Evolutionary conservation across 176 grass and related monocot genomes (phyloP), one percentile per base, ranked within the genome.

Genomic region (Oryza rufipogon): DNA sequence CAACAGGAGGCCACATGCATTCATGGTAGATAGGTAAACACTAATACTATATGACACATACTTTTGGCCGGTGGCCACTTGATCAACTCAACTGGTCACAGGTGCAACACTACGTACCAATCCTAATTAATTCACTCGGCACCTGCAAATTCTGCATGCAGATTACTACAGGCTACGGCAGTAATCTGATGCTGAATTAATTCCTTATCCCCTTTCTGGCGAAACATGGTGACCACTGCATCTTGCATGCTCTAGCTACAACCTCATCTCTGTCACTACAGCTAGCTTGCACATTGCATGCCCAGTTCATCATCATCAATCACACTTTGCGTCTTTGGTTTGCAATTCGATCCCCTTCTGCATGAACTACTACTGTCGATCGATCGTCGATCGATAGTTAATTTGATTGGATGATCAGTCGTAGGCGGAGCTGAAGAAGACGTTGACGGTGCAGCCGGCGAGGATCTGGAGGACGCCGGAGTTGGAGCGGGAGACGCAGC

Each of bases 401-500:
- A 1, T 85, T 32, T 32, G 30, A 32, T 32, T 32, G 2, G 30
- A 32, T 32, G 30, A 32, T 32, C 51, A 78, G 64, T 85, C 84
- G 13, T 87, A 87, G 16, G 89, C 84, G 9, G 63, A 4, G 80
- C 89, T 87, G 84, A 87, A 87, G 75, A 90, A 70, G 9, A 17
- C 80, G 49, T 75, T 83, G n/a, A 74, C 63, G 39, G 70, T 44
- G 32, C 14, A 64, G 32, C 38, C 70, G 64, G 63, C 38, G 70
- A 90, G 89, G 22, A 98, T 95, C 76, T 95, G 89, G 51, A 93
- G 82, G 11, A 98, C 91, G 68, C 68, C 76, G 66, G 77, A 66
- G 77, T 91, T 95, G 12, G 87, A 61, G 7, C 46, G 42, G 1
- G 65, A 36, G 5, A 98, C 86, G 22, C 87, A 98, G 0, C 91